Base-by-base conservation (phyloP, 1,284 basidiomycete genomes). In the Apiotrichum siamense region DNA sequence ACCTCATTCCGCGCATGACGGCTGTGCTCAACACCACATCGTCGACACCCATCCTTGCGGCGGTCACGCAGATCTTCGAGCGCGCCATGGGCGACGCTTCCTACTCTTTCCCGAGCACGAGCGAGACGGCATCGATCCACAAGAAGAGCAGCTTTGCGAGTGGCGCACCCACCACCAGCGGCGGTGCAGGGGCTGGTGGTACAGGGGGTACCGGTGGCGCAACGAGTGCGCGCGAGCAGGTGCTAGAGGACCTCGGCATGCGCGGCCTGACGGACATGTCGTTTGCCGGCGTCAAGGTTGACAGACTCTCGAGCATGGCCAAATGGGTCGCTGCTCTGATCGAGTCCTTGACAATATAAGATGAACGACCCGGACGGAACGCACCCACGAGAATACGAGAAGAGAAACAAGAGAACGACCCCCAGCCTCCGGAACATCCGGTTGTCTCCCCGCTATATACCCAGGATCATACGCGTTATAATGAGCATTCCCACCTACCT, bases 11-110 rank as follows among this genome's bases (percentile, higher is more conserved):
- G 47, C 82, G 83, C 55, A 82, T 91, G 65, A 83, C 82, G 57
- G 83, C 86, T n/a, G 79, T 82, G 0, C 83, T 91, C 58, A 80
- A 82, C 25, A 84, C 81, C 48, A 85, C 86, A 1, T 81, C 84
- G 7, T 88, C 86, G 56, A 77, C 85, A 3, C 75, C 78, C 2
- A 84, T 90, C 58, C 80, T 91, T 50, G 77, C 79, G 36, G 79
- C 84, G 17, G 83, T 84, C 21, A 85, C 86, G 5, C 82, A 78
- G 54, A 83, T 92, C 52, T 86, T 89, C 73, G 63, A 67, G 46
- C 57, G 59, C n/a, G 69, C 68, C 1, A 59, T 73, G 56, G 42
- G 57, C 5, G 67, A 72, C 49, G 50, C 62, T 23, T 52, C 45
- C 18, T 72, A 70, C 53, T 58, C 57, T 5, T 66, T 72, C 57